These are phyloP conservation scores for Phanerodontia chrysosporium DNA, from an alignment of 768 basidiomycete species.

Conservation along the genomic window DNA sequence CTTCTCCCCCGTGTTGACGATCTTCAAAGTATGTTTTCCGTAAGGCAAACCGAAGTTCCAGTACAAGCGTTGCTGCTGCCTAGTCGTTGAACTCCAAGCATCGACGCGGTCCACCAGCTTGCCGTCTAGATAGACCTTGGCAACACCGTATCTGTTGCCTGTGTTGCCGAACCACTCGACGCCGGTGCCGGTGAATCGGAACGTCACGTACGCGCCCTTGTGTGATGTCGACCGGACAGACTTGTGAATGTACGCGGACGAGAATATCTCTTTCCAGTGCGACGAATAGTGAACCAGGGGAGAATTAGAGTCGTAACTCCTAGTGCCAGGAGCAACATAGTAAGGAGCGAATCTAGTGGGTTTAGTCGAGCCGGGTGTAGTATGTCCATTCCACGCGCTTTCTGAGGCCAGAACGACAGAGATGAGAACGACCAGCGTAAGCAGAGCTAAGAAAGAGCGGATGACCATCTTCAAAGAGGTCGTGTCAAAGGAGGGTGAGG, in stretches of 20 bases:
- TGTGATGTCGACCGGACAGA: slow-evolving; percentile 49
- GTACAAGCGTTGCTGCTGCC: slow-evolving; percentile 61
- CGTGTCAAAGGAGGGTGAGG: background rate
- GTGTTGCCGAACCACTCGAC: slow-evolving; percentile 75
- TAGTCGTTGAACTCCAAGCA: slow-evolving; percentile 32
- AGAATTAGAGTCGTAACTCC: slow-evolving; percentile 66
- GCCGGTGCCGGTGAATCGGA: slow-evolving; percentile 69
- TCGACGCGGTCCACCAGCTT: slow-evolving; percentile 41
- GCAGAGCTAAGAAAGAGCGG: slow-evolving; percentile 9
- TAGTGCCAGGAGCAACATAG: slow-evolving; percentile 71
- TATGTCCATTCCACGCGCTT: slow-evolving; percentile 69
- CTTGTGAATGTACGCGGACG: slow-evolving; percentile 44
- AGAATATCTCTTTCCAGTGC: slow-evolving; percentile 52
- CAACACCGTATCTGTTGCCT: slow-evolving; percentile 49
- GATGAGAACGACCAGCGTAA: slow-evolving; percentile 20
- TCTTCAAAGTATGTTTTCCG: slow-evolving; percentile 57
- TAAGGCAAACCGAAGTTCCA: slow-evolving; percentile 49
- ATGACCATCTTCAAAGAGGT: slow-evolving; percentile 7
- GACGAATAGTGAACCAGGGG: slow-evolving; percentile 62
- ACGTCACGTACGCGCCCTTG: slow-evolving; percentile 43
- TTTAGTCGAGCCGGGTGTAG: slow-evolving; percentile 43
- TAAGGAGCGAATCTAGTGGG: slow-evolving; percentile 56
- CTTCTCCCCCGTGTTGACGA: slow-evolving; percentile 50
- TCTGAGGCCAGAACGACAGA: slow-evolving; percentile 25
- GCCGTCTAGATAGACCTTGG: slow-evolving; percentile 58